These are phyloP conservation scores for Globisporangium perplexum DNA, from an alignment of 352 stramenopile genomes.

Conservation along the genomic window DNA sequence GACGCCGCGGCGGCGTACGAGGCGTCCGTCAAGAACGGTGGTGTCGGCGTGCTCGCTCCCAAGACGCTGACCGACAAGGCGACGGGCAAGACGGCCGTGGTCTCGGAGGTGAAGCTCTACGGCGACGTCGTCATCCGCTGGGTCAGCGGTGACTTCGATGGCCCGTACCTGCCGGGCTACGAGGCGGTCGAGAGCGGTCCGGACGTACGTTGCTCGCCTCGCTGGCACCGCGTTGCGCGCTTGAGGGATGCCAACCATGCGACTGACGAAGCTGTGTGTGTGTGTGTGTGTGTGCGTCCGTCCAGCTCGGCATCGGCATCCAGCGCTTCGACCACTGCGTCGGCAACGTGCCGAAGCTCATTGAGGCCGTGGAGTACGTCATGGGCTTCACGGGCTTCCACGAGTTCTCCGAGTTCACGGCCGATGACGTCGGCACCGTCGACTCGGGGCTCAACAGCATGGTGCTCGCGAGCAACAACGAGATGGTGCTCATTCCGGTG, in stretches of 20 bases:
- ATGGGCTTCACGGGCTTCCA: slow-evolving; percentile 84
- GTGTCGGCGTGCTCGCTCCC: slow-evolving; percentile 42
- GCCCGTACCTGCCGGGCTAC: slow-evolving; percentile 79
- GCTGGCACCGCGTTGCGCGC: too few relatives aligned
- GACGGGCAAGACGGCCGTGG: slow-evolving; percentile 41
- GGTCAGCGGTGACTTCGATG: slow-evolving; percentile 71
- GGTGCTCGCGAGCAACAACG: slow-evolving; percentile 91
- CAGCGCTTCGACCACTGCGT: slow-evolving; percentile 87
- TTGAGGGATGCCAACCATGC: too few relatives aligned
- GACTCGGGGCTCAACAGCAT: slow-evolving; percentile 95
- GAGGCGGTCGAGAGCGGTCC: slow-evolving; percentile 29
- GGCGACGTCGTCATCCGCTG: slow-evolving; percentile 87
- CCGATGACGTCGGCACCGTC: slow-evolving; percentile 92
- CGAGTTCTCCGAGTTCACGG: slow-evolving; percentile 94
- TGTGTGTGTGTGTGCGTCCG: not conserved
- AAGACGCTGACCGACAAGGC: slow-evolving; percentile 50
- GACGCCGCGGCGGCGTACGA: slow-evolving; percentile 78
- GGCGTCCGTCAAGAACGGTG: slow-evolving; percentile 70
- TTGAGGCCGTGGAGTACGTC: slow-evolving; percentile 82
- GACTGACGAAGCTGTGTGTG: not conserved
- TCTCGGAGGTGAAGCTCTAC: slow-evolving; percentile 86
- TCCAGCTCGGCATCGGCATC: slow-evolving; percentile 71
- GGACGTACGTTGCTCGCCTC: slow-evolving; percentile 15
- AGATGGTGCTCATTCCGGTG: slow-evolving; percentile 92
- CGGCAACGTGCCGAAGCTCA: slow-evolving; percentile 88